Evolutionary conservation across 352 stramenopile species (phyloP), one percentile per base, ranked within the genome.

Genomic region (Plasmopara viticola): DNA sequence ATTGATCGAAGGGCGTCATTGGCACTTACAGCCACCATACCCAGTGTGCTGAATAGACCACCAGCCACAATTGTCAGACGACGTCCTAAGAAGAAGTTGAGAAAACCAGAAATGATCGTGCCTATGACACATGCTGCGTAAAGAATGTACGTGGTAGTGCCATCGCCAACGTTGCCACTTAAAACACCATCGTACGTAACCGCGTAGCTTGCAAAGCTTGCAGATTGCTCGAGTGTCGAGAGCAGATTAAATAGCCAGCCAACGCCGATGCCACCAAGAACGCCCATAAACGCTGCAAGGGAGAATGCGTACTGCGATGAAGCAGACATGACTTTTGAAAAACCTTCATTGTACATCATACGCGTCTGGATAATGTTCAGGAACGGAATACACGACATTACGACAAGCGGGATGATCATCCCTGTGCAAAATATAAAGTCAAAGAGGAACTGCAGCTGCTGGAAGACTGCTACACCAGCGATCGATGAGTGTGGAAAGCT

Each of bases 261-360:
- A 30, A 76, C 77, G 20, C 76, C 76, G 39, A 66, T 59, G 9
- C 74, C 79, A 15, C 77, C 76, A 6, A 87, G 51, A 33, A 90
- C 56, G 0, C 79, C 79, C 64, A 87, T 81, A 31, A 87, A 78
- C 8, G 72, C 63, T 2, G 77, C 76, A 28, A 90, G 59, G 9
- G 77, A 88, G 44, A 90, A 84, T 5, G 79, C 75, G 56, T 90
- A 90, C 58, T 90, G 79, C 31, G 74, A 87, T 4, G 79, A 87
- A 12, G 73, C 79, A 6, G 79, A 90, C 65, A 90, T 80, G 53
- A 87, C 77, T 58, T 86, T 78, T 1, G 76, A 87, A 56, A 90
- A 90, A 4, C 79, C 79, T 68, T 90, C 68, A 60, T 90, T 90
- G 68, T 90, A 90, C 79, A 90, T 90, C 79, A 90, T 90, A 53